Evolutionary conservation across 345 rosid genomes (phyloP), one percentile per base, ranked within the genome.

Genomic region (Eucalyptus sideroxylon): DNA sequence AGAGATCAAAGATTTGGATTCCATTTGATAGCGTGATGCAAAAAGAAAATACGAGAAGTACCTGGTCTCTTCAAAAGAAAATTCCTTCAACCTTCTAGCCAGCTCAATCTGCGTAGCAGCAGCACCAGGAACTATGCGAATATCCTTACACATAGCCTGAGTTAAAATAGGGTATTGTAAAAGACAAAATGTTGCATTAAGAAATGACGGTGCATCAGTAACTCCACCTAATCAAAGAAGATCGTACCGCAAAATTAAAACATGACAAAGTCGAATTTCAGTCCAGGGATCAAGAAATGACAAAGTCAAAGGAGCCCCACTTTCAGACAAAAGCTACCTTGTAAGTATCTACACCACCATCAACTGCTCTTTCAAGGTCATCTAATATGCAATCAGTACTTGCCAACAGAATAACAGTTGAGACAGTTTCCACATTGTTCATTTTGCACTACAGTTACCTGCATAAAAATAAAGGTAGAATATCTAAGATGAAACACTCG

Each of bases 291-390:
- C 45, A 37, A 77, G 83, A 77, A 77, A 21, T 77, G 45, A 77
- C 83, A 37, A 21, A 60, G 83, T 77, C 45, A 77, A 77, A 37
- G 45, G 27, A 51, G 45, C 21, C 62, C 30, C 62, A 89, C 13
- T 92, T 69, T 88, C 55, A 37, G 44, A 67, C 83, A 60, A 45
- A 90, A 89, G 88, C 85, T 89, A 98, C 99, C 98, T 97, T 98
- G 92, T 97, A 98, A 56, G 99, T 97, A 82, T 98, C 96, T 86
- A 98, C 99, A 92, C 99, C 99, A 90, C 97, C 99, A 83, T 98
- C 99, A 90, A 97, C 97, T 87, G 99, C 99, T 95, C 99, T 95
- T 94, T 98, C 99, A 91, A 97, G 99, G 90, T 98, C 99, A 89
- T 98, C 99, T 89, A 97, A 92, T 86, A 96, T 96, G 91, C 99